Evolutionary conservation across 31 red algal genomes (phyloP).

Genomic region (Odonthalia washingtoniensis): DNA sequence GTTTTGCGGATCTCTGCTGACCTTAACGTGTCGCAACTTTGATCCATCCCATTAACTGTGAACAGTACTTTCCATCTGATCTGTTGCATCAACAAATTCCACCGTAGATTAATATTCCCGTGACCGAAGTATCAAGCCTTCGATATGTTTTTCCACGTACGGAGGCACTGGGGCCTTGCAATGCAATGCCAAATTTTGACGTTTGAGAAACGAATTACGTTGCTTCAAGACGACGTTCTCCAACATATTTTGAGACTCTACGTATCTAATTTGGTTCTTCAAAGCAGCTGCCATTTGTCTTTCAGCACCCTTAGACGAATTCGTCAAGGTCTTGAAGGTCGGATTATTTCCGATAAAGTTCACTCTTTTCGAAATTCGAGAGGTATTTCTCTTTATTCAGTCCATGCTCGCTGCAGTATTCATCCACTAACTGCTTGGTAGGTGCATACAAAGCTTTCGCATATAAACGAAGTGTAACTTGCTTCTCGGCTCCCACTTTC

Average conservation of each 20-base stretch:
- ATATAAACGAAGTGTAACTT: neutral
- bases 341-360: slow-evolving; percentile 34
- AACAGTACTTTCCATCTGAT: too few species aligned
- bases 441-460: slow-evolving; percentile 21
- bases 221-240: slow-evolving; percentile 11
- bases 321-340: slow-evolving; percentile 34
- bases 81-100: too few species aligned
- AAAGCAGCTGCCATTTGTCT: slow-evolving; percentile 46
- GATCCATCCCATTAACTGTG: too few species aligned
- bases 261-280: neutral
- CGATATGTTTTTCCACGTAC: too few species aligned
- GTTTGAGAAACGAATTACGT: too few species aligned
- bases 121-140: too few species aligned
- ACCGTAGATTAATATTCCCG: too few species aligned
- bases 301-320: slow-evolving; percentile 41
- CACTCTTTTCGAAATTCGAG: neutral
- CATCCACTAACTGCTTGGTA: neutral
- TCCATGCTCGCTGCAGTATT: neutral
- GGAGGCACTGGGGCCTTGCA: too few species aligned
- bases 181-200: too few species aligned
- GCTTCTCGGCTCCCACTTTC: slow-evolving; percentile 2
- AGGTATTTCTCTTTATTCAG: neutral
- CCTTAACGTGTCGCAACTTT: too few species aligned
- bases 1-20: too few species aligned
- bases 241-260: slow-evolving; percentile 51